These are phyloP conservation scores for Neofusicoccum kwambonambiense DNA, from an alignment of 2,329 filamentous ascomycete genomes.

Conservation along the genomic window DNA sequence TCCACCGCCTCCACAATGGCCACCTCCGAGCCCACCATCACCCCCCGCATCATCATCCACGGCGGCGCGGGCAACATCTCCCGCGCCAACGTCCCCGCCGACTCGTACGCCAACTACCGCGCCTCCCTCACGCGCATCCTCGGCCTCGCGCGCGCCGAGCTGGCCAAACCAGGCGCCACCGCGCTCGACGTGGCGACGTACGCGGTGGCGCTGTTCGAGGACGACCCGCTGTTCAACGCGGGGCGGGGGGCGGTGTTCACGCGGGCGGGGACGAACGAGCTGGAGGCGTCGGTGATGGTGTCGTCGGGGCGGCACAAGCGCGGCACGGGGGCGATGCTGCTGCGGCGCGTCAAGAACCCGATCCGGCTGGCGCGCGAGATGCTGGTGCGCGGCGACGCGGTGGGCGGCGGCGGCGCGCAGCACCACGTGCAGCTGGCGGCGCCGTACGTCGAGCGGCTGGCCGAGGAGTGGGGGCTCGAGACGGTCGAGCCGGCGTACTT, in stretches of 20 bases:
- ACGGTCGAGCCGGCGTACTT: conserved; percentile 71
- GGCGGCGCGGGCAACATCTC: conserved; percentile 50
- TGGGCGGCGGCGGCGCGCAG: conserved; percentile 60
- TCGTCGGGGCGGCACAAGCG: conserved; percentile 70
- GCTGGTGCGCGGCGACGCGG: conserved; percentile 64
- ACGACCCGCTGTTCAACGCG: conserved; percentile 68
- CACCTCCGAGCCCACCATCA: not conserved
- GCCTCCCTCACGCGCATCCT: conserved; percentile 40
- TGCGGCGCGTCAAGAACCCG: conserved; percentile 75
- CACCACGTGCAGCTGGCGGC: conserved; percentile 71
- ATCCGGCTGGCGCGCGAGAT: conserved; percentile 71
- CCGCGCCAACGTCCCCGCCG: conserved; percentile 36
- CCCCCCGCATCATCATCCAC: conserved; percentile 49
- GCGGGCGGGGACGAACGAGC: conserved; percentile 75
- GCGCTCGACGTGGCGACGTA: conserved; percentile 73
- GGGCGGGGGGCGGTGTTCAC: conserved; percentile 86
- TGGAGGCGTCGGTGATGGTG: conserved; percentile 87
- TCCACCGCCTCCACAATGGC: not conserved
- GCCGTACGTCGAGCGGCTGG: conserved; percentile 66
- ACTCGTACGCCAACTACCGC: conserved; percentile 39
- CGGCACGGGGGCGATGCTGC: conserved; percentile 72
- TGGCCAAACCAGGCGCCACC: conserved; percentile 42
- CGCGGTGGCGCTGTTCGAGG: conserved; percentile 73
- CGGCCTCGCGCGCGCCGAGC: conserved; percentile 25
- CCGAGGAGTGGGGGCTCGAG: conserved; percentile 66